phyloP scores from a whole-genome alignment of 495 filamentous ascomycete species.

The Lepidopterella palustris region DNA sequence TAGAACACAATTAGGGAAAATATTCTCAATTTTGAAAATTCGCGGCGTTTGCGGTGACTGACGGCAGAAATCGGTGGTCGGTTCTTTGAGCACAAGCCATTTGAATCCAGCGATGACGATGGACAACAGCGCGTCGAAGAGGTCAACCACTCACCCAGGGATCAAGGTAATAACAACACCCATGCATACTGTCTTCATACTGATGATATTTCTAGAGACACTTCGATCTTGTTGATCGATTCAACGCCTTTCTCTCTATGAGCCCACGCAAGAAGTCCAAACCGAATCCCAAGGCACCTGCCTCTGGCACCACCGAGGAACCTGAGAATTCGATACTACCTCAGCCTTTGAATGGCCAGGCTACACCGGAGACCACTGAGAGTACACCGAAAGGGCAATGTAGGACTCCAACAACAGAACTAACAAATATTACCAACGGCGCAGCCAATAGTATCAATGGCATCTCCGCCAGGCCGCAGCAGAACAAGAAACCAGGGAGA shows the following conservation, averaged over 20 bases:
- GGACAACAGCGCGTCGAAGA: not conserved
- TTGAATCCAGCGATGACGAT: not conserved
- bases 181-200: not conserved
- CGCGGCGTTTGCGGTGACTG: not conserved
- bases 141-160: not conserved
- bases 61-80: not conserved
- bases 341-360: not conserved
- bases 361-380: conserved; percentile 1
- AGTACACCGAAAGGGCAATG: conserved; percentile 2
- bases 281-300: conserved; percentile 28
- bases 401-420: conserved; percentile 6
- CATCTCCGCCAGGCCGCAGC: not conserved
- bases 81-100: not conserved
- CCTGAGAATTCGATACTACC: not conserved
- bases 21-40: not conserved
- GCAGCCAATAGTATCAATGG: not conserved
- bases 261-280: conserved; percentile 36
- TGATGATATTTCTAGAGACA: not conserved
- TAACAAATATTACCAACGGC: not conserved
- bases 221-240: conserved; percentile 5
- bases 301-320: not conserved
- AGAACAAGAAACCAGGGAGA: conserved; percentile 19
- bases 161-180: not conserved
- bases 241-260: conserved; percentile 16
- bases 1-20: not conserved